These are phyloP conservation scores for Diaporthe eres DNA, from an alignment of 2,329 filamentous ascomycete species.

Conservation along the genomic window DNA sequence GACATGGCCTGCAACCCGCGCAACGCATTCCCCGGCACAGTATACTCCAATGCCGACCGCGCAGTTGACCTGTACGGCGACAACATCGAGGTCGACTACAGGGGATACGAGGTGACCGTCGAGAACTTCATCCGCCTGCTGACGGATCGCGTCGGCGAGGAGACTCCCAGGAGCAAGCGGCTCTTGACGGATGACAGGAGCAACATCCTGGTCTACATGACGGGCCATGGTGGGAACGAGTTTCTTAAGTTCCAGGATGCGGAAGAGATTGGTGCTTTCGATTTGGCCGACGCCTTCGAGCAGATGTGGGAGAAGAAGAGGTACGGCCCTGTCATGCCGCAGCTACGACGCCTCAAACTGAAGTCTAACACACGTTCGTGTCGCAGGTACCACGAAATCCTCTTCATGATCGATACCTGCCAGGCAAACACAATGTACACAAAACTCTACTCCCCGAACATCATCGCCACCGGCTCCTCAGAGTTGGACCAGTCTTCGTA, in stretches of 20 bases:
- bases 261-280: slow-evolving; percentile 96
- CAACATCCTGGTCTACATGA: slow-evolving; percentile 99
- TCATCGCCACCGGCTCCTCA: slow-evolving; percentile 96
- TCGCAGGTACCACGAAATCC: slow-evolving; percentile 88
- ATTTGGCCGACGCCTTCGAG: slow-evolving; percentile 96
- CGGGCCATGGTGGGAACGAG: slow-evolving; percentile 96
- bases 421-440: slow-evolving; percentile 99
- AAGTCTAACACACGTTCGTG: slow-evolving; percentile 14
- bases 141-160: slow-evolving; percentile 93
- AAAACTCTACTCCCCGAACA: slow-evolving; percentile 97
- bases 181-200: slow-evolving; percentile 94
- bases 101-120: slow-evolving; percentile 98
- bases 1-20: slow-evolving; percentile 99
- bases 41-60: slow-evolving; percentile 98
- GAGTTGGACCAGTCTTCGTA: slow-evolving; percentile 97
- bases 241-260: slow-evolving; percentile 99
- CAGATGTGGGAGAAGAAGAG: slow-evolving; percentile 99
- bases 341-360: neutral
- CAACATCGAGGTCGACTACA: slow-evolving; percentile 98
- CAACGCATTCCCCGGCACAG: slow-evolving; percentile 96
- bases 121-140: slow-evolving; percentile 98
- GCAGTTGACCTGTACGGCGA: slow-evolving; percentile 97
- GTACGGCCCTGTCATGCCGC: slow-evolving; percentile 53
- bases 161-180: slow-evolving; percentile 95
- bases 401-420: slow-evolving; percentile 99